Percentiles rank a stretch among this genome's conserved stretches.
Conservation (phyloP, 148 eudicot species). For the Amaranthus palmeri region DNA sequence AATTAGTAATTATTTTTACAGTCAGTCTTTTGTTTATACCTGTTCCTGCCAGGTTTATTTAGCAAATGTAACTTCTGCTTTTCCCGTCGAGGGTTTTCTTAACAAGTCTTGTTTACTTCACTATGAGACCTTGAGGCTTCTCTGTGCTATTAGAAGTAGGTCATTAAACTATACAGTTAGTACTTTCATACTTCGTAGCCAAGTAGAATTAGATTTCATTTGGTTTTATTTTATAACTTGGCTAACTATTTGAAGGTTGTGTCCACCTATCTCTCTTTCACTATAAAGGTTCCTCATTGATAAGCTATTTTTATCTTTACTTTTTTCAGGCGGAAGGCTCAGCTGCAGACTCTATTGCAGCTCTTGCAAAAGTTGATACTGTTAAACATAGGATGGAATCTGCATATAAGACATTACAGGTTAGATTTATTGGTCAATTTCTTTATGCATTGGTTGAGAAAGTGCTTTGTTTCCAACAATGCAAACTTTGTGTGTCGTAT, state of each 20-base stretch:
- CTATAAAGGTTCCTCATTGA: not conserved
- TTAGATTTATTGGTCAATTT: constrained; percentile 14
- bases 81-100: not conserved
- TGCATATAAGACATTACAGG: constrained; percentile 95
- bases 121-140: not conserved
- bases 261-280: not conserved
- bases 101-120: not conserved
- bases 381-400: constrained; percentile 97
- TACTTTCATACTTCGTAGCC: no score
- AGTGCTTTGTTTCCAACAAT: constrained; percentile 16
- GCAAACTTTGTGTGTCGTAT: constrained; percentile 11
- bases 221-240: not conserved
- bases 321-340: constrained; percentile 83
- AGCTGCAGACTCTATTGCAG: constrained; percentile 87
- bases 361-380: constrained; percentile 87
- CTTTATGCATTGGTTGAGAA: not conserved
- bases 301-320: not conserved
- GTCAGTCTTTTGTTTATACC: not conserved
- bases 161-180: no score
- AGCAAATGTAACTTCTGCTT: not conserved
- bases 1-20: not conserved
- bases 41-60: not conserved
- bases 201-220: not conserved
- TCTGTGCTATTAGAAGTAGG: no score
- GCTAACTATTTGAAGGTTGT: not conserved